A percentile compares a stretch with the other conserved stretches of the same genome.
Conservation (phyloP, 176 grass and related monocot species). For the Zea mays region Zm-B73-REFERENCE-NAM-5.0 NC_050099.1:193483501-193484000, state of each 20-base stretch:
- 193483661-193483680: too few species aligned
- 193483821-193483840: constrained; percentile 53
- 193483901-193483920: too few species aligned
- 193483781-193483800: constrained; percentile 53
- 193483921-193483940: too few species aligned
- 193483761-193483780: constrained; percentile 37
- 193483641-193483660: constrained; percentile 24
- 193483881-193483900: too few species aligned
- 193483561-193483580: constrained; percentile 31
- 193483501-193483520: constrained; percentile 36
- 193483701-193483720: too few species aligned
- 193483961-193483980: too few species aligned
- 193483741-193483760: constrained; percentile 23
- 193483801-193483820: constrained; percentile 85
- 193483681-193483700: too few species aligned
- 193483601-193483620: constrained; percentile 34
- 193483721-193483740: too few species aligned
- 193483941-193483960: too few species aligned
- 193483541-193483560: constrained; percentile 31
- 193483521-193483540: constrained; percentile 46
- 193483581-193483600: constrained; percentile 49
- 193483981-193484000: too few species aligned
- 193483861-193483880: too few species aligned
- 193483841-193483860: too few species aligned
- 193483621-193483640: constrained; percentile 52